phyloP scores from a whole-genome alignment of 163 green algal species.

The Trebouxia gelatinosa region DNA sequence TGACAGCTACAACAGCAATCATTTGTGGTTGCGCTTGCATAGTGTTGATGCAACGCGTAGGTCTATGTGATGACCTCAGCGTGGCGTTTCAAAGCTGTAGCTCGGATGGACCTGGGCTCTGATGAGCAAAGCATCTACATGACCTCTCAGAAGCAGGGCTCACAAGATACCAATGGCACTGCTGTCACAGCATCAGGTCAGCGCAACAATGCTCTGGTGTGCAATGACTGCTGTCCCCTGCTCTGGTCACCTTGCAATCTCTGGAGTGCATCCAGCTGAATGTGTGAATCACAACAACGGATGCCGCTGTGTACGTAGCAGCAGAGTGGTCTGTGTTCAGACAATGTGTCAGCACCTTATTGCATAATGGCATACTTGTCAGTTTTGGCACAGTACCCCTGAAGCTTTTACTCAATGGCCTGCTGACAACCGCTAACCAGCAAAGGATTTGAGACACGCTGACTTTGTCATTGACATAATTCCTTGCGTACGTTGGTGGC shows the following conservation, averaged over 20 bases:
- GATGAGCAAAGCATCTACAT: conserved; percentile 3
- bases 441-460: too few relatives aligned
- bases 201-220: neutral
- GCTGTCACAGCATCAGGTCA: conserved; percentile 19
- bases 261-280: too few relatives aligned
- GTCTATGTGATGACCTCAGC: conserved; percentile 32
- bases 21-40: too few relatives aligned
- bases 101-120: neutral
- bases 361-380: too few relatives aligned
- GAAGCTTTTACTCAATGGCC: too few relatives aligned
- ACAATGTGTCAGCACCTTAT: neutral
- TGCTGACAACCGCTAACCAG: too few relatives aligned
- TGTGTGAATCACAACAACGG: neutral
- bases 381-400: too few relatives aligned
- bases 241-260: too few relatives aligned
- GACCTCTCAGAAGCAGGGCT: neutral
- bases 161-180: neutral
- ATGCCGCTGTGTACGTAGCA: neutral
- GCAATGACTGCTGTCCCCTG: neutral
- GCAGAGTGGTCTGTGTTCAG: neutral
- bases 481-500: too few relatives aligned
- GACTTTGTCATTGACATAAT: too few relatives aligned
- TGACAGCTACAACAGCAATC: too few relatives aligned
- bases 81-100: conserved; percentile 35
- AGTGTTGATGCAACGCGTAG: conserved; percentile 25